Conservation (phyloP, 306 rosid genomes). For the Macrotyloma uniflorum region DNA sequence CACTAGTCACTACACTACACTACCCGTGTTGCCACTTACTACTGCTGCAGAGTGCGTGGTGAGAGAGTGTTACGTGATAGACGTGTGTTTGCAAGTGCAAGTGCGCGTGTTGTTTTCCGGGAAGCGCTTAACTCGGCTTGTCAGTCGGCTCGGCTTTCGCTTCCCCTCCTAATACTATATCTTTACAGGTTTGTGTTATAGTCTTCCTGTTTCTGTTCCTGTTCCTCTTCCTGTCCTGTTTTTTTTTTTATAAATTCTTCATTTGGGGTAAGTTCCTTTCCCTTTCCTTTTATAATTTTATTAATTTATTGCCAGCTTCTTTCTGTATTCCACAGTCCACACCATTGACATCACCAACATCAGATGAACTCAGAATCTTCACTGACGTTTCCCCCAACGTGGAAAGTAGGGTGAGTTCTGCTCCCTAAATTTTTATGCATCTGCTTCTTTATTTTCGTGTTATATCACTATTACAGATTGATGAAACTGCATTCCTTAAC, state of each 20-base stretch:
- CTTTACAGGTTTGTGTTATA: neutral
- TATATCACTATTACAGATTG: neutral
- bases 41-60: neutral
- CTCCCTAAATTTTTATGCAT: neutral
- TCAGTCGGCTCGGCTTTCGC: constrained; percentile 71
- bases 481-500: neutral
- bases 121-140: constrained; percentile 67
- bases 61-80: constrained; percentile 29
- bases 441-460: neutral
- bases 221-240: neutral
- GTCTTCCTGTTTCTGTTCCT: neutral
- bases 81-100: constrained; percentile 69
- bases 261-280: neutral
- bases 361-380: neutral
- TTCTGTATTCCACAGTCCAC: neutral
- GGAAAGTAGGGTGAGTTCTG: neutral
- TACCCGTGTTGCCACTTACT: neutral
- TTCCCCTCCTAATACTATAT: neutral
- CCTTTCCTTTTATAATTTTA: neutral
- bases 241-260: neutral
- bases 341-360: neutral
- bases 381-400: neutral
- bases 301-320: neutral
- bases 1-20: neutral
- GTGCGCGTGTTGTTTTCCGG: constrained; percentile 47